phyloP scores from a whole-genome alignment of 2,329 filamentous ascomycete genomes.

The Penicillium sp. region DNA sequence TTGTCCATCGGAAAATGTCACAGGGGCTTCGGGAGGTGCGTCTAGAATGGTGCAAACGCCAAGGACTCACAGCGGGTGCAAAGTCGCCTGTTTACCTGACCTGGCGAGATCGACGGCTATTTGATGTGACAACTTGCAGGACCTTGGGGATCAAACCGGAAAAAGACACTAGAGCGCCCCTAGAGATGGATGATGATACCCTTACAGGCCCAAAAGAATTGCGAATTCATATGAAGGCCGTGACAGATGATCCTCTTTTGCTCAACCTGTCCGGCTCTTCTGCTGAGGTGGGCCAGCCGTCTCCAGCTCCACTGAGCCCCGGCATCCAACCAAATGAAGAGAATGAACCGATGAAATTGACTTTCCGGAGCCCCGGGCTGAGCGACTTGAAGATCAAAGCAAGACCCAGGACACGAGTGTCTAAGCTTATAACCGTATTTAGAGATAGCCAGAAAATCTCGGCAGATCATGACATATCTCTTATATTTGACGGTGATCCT shows the following conservation, averaged over 20 bases:
- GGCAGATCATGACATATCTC: conserved; percentile 54
- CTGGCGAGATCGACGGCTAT: conserved; percentile 72
- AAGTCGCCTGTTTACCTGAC: conserved; percentile 69
- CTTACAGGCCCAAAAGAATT: conserved; percentile 53
- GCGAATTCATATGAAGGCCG: conserved; percentile 73
- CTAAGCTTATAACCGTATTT: conserved; percentile 64
- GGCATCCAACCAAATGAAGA: conserved; percentile 18
- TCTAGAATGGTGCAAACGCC: conserved; percentile 66
- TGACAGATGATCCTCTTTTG: conserved; percentile 65
- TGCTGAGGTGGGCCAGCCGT: neutral
- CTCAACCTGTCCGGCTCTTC: conserved; percentile 20
- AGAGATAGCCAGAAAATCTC: conserved; percentile 55
- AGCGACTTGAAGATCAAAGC: conserved; percentile 52
- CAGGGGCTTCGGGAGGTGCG: conserved; percentile 68
- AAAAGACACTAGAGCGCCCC: conserved; percentile 39
- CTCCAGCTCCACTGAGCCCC: neutral
- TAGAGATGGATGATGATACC: conserved; percentile 45
- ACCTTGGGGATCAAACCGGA: conserved; percentile 61
- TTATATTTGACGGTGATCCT: conserved; percentile 75
- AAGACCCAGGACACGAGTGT: conserved; percentile 55
- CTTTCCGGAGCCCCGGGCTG: conserved; percentile 53
- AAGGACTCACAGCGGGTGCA: conserved; percentile 54
- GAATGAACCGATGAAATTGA: conserved; percentile 44
- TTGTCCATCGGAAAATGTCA: conserved; percentile 66
- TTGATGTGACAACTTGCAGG: conserved; percentile 71